These are phyloP conservation scores for Metrosideros polymorpha DNA, from an alignment of 441 rosid genomes.

Conservation along the genomic window DNA sequence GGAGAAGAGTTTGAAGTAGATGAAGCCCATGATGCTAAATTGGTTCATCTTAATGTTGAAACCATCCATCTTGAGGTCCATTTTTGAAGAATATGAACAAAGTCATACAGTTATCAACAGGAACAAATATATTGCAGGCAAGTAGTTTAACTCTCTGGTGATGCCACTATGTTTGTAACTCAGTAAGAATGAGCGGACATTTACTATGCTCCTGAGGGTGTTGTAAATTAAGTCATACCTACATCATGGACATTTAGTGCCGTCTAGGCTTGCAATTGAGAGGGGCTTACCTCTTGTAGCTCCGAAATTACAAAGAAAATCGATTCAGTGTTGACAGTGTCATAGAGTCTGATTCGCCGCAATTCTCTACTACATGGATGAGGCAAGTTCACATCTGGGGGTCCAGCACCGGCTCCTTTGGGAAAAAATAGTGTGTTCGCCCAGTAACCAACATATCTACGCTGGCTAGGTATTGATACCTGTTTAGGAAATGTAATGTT, in stretches of 20 bases:
- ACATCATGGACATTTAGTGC: neutral
- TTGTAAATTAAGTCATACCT: neutral
- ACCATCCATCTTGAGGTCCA: neutral
- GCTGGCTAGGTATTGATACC: constrained; percentile 97
- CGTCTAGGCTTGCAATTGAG: neutral
- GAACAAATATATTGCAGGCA: neutral
- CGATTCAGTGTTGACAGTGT: constrained; percentile 44
- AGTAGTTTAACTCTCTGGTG: neutral
- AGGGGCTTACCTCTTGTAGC: constrained; percentile 55
- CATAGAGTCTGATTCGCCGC: constrained; percentile 70
- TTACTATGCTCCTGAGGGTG: neutral
- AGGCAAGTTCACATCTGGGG: constrained; percentile 51
- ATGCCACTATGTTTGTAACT: neutral
- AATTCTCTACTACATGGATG: constrained; percentile 51
- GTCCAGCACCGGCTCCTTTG: constrained; percentile 22
- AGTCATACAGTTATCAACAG: neutral
- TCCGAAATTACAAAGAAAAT: constrained; percentile 82
- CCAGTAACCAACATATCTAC: constrained; percentile 83
- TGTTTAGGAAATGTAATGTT: constrained; percentile 9
- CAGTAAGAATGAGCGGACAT: neutral
- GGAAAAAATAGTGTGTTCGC: constrained; percentile 32
- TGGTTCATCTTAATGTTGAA: neutral
- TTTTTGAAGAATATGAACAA: neutral
- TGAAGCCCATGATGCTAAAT: neutral
- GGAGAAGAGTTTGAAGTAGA: neutral